A percentile compares a stretch with the other conserved stretches of the same genome.
Evolutionary conservation across 2,329 filamentous ascomycete genomes (phyloP).

Genomic region (Stylonectria norvegica): DNA sequence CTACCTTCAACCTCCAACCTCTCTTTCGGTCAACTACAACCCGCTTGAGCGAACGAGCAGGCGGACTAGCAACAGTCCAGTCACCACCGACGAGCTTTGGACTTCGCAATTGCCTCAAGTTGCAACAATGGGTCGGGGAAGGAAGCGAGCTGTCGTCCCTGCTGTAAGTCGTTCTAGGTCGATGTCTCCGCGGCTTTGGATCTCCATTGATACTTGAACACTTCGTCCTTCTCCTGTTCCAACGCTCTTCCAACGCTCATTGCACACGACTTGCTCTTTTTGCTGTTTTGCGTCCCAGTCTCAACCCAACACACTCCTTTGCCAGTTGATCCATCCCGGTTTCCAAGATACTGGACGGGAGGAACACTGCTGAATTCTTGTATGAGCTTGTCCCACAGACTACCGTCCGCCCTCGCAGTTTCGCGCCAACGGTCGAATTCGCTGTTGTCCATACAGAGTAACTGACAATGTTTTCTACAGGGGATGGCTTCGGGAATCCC

Average conservation of each 20-base stretch:
- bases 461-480: constrained; percentile 27
- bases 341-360: constrained; percentile 7
- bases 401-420: too few species aligned
- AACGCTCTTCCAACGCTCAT: constrained; percentile 4
- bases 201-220: constrained; percentile 15
- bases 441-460: constrained; percentile 1
- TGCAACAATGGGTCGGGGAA: constrained; percentile 19
- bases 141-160: constrained; percentile 12
- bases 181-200: neutral
- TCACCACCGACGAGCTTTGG: too few species aligned
- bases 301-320: constrained; percentile 11
- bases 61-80: neutral
- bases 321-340: constrained; percentile 28
- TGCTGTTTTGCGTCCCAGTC: constrained; percentile 23
- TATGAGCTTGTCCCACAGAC: constrained; percentile 2
- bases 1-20: too few species aligned
- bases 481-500: constrained; percentile 36
- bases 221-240: constrained; percentile 21
- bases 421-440: too few species aligned
- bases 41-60: neutral
- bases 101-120: constrained; percentile 3
- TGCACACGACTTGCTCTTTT: constrained; percentile 21
- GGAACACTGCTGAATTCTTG: constrained; percentile 4
- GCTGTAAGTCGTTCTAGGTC: constrained; percentile 14
- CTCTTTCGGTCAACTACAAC: neutral